Evolutionary conservation across 2,329 filamentous ascomycete species (phyloP).

Genomic region (Ophiognomonia clavigignenti-juglandacearum): DNA sequence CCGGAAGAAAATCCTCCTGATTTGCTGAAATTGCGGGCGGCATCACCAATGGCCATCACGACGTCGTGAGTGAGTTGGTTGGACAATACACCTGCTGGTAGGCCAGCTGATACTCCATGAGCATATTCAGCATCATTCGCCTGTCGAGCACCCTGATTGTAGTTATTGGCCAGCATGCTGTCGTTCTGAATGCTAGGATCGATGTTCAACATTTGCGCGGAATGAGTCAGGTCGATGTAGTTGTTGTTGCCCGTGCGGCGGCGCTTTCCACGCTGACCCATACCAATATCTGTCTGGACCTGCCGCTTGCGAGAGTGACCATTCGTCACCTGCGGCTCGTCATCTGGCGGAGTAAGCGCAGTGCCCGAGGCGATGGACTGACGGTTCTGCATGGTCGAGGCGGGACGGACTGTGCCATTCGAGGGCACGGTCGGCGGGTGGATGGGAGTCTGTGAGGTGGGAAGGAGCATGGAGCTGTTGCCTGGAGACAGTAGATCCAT

Average conservation of each 20-base stretch:
- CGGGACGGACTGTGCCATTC: slow-evolving; percentile 20
- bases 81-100: no score
- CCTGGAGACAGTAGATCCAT: slow-evolving; percentile 35
- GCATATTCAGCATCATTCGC: no score
- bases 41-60: no score
- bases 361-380: slow-evolving; percentile 34
- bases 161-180: background rate
- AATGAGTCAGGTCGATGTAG: slow-evolving; percentile 17
- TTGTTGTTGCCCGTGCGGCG: slow-evolving; percentile 26
- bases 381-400: slow-evolving; percentile 33
- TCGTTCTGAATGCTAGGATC: slow-evolving; percentile 6
- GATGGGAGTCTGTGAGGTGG: slow-evolving; percentile 16
- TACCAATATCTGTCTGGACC: slow-evolving; percentile 16
- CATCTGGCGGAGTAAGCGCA: slow-evolving; percentile 53
- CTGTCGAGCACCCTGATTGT: background rate
- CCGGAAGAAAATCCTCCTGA: slow-evolving; percentile 2
- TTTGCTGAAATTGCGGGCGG: background rate
- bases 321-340: slow-evolving; percentile 29
- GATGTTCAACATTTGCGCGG: slow-evolving; percentile 10
- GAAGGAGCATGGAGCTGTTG: slow-evolving; percentile 24
- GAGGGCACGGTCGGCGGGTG: slow-evolving; percentile 19
- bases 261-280: slow-evolving; percentile 25
- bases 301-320: slow-evolving; percentile 36
- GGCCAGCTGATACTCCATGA: no score
- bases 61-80: no score